phyloP scores from a whole-genome alignment of 2,329 filamentous ascomycete genomes.

The Neonectria magnoliae region DNA sequence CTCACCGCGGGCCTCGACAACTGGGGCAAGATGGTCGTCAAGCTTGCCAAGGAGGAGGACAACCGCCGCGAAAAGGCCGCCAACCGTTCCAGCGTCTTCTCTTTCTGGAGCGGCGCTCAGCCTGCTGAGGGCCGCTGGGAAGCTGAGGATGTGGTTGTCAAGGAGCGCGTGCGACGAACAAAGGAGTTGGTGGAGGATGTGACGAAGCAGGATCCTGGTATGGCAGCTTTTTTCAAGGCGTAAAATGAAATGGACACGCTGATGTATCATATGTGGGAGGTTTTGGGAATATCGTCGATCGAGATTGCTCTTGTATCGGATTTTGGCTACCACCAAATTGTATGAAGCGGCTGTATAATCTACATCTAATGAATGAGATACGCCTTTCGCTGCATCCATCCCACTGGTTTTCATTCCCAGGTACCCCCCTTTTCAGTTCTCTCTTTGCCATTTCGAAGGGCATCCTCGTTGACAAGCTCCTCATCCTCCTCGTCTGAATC shows the following conservation, averaged over 20 bases:
- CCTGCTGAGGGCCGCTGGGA: slow-evolving; percentile 60
- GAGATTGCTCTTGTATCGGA: slow-evolving; percentile 34
- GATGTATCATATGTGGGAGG: slow-evolving; percentile 6
- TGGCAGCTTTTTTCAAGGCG: slow-evolving; percentile 53
- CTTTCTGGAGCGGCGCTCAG: slow-evolving; percentile 49
- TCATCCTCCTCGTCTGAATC: slow-evolving; percentile 35
- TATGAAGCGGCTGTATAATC: slow-evolving; percentile 27
- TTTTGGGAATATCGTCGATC: slow-evolving; percentile 12
- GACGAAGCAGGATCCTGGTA: slow-evolving; percentile 47
- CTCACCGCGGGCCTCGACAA: slow-evolving; percentile 80
- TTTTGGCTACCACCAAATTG: slow-evolving; percentile 17
- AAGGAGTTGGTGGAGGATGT: slow-evolving; percentile 63
- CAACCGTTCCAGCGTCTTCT: slow-evolving; percentile 45
- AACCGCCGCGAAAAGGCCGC: slow-evolving; percentile 49
- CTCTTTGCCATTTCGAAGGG: neutral
- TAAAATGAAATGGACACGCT: slow-evolving; percentile 38
- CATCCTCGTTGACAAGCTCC: slow-evolving; percentile 10
- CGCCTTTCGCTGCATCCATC: neutral
- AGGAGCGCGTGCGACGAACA: slow-evolving; percentile 61
- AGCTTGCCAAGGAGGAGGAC: slow-evolving; percentile 65
- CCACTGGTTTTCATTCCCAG: neutral
- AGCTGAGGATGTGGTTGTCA: slow-evolving; percentile 64
- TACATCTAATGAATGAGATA: slow-evolving; percentile 32
- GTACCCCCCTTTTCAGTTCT: neutral
- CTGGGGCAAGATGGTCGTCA: slow-evolving; percentile 83